phyloP scores from a whole-genome alignment of 2,329 filamentous ascomycete species.

The Uncinocarpus reesii region DNA sequence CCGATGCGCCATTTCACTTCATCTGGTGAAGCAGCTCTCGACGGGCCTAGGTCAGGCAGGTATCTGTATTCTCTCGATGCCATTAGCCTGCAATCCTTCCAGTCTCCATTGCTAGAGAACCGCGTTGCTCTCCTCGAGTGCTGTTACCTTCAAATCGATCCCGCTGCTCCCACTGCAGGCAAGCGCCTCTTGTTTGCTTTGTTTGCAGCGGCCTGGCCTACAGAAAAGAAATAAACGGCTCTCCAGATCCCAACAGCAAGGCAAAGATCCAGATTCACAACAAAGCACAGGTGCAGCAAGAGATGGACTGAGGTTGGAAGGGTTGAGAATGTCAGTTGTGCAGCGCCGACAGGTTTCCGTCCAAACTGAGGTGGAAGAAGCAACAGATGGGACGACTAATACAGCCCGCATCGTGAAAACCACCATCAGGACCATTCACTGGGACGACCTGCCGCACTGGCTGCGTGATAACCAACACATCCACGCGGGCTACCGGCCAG shows the following conservation, averaged over 20 bases:
- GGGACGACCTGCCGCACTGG: slow-evolving; percentile 45
- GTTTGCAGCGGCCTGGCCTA: slow-evolving; percentile 19
- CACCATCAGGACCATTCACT: slow-evolving; percentile 34
- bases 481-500: slow-evolving; percentile 53
- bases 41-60: slow-evolving; percentile 1
- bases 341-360: slow-evolving; percentile 13
- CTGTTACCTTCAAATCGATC: neutral
- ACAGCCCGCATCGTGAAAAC: slow-evolving; percentile 1
- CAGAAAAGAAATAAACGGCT: neutral
- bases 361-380: slow-evolving; percentile 1
- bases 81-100: neutral
- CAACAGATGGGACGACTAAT: neutral
- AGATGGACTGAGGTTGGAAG: neutral
- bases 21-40: slow-evolving; percentile 2
- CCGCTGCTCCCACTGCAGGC: neutral
- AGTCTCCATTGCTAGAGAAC: neutral
- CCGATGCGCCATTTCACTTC: slow-evolving; percentile 3
- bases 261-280: neutral
- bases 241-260: neutral
- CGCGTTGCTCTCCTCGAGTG: neutral
- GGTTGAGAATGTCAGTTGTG: neutral
- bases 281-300: too few relatives aligned
- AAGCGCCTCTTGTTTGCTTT: slow-evolving; percentile 22
- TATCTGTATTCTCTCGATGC: neutral
- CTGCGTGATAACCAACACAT: slow-evolving; percentile 61